These are phyloP conservation scores for Hypoxylon rubiginosum DNA, from an alignment of 2,329 filamentous ascomycete genomes.

Conservation along the genomic window DNA sequence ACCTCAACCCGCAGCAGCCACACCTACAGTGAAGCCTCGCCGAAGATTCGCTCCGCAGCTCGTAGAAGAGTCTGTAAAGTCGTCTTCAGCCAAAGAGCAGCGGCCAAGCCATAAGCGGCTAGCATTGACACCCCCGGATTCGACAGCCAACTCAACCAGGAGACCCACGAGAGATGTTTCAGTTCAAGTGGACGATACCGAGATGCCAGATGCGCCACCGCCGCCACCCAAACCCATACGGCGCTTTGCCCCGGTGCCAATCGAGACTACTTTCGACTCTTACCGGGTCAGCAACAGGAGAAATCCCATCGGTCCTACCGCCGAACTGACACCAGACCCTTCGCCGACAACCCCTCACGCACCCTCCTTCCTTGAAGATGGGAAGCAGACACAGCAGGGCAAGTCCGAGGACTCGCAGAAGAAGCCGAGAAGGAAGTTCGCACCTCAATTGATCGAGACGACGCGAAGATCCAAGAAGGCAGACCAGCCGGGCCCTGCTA, in stretches of 20 bases:
- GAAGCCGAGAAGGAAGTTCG: slow-evolving; percentile 68
- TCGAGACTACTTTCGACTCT: slow-evolving; percentile 78
- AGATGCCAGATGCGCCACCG: slow-evolving; percentile 46
- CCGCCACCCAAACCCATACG: slow-evolving; percentile 51
- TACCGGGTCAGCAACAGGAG: slow-evolving; percentile 60
- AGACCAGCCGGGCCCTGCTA: slow-evolving; percentile 73
- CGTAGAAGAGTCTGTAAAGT: slow-evolving; percentile 52
- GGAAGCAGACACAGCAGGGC: slow-evolving; percentile 43
- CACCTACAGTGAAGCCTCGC: slow-evolving; percentile 47
- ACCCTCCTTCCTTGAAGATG: slow-evolving; percentile 36
- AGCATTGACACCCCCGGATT: slow-evolving; percentile 35
- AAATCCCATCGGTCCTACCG: slow-evolving; percentile 63
- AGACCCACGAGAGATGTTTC: slow-evolving; percentile 49
- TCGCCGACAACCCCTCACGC: slow-evolving; percentile 65
- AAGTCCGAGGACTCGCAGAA: slow-evolving; percentile 41
- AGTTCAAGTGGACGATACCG: slow-evolving; percentile 48
- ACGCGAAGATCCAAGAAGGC: slow-evolving; percentile 77
- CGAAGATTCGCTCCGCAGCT: slow-evolving; percentile 53
- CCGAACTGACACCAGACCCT: slow-evolving; percentile 69
- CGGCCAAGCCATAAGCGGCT: slow-evolving; percentile 12
- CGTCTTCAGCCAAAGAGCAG: slow-evolving; percentile 44
- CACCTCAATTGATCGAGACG: slow-evolving; percentile 85
- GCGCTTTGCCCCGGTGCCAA: slow-evolving; percentile 76
- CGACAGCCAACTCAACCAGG: slow-evolving; percentile 38
- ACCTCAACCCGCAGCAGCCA: slow-evolving; percentile 23